Evolutionary conservation across 257 asterid species (phyloP), one percentile per base, ranked within the genome.

Genomic region (Buddleja alternifolia): DNA sequence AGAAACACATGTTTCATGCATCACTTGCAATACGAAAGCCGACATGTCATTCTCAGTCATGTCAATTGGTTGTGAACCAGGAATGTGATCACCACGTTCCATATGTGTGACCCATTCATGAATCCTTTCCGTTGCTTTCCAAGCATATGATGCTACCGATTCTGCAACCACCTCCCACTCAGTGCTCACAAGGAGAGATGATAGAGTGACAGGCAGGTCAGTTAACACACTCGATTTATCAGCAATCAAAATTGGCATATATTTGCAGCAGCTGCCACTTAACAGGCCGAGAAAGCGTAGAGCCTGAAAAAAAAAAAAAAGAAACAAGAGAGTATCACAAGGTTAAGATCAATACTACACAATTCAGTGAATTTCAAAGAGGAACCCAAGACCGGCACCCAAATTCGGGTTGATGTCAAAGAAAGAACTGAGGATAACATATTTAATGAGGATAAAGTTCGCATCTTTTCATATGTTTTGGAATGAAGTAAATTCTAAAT

Each of bases 181-280:
- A 40, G 73, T 59, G 67, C 81, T 75, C 40, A 7, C 60, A 10
- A 92, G 82, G 60, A 94, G 88, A 67, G 93, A 78, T 15, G 90
- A 51, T 34, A 94, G 88, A 10, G 99, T 89, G 52, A 69, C 60
- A 0, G 97, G 96, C 59, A 94, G 84, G 69, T 91, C 97, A 12
- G 82, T 82, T 83, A 94, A 65, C 46, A 94, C 97, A 8, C 79
- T 77, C 32, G 23, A 41, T 50, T 68, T 75, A 67, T 94, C 90
- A 12, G 79, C 82, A 39, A 74, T 56, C 75, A 94, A 73, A 74
- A 91, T 0, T 0, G 96, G 93, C 97, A 85, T 94, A 45, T 88
- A 89, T 66, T 82, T 87, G 66, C 93, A 89, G 77, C 78, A 64
- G 82, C 85, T 84, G 55, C 99, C 99, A 16, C 92, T 73, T 80